These are phyloP conservation scores for Neophaeococcomyces aloes DNA, from an alignment of 2,329 filamentous ascomycete genomes.

Conservation along the genomic window DNA sequence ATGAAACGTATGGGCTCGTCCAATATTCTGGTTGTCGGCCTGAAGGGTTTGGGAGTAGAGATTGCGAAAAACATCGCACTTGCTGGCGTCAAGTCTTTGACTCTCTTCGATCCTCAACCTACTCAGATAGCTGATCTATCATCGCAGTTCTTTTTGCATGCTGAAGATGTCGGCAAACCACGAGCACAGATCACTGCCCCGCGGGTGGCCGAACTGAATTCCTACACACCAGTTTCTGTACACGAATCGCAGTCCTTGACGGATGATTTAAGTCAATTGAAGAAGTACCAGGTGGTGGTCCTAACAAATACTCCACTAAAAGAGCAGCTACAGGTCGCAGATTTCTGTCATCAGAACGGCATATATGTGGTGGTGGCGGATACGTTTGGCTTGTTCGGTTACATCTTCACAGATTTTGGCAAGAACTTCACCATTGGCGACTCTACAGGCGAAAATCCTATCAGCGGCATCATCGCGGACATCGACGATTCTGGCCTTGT, in stretches of 20 bases:
- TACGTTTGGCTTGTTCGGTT: slow-evolving; percentile 87
- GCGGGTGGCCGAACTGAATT: slow-evolving; percentile 85
- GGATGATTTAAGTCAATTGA: slow-evolving; percentile 67
- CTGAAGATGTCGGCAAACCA: slow-evolving; percentile 81
- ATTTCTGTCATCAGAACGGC: slow-evolving; percentile 88
- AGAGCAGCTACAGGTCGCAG: slow-evolving; percentile 71
- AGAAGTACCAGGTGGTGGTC: slow-evolving; percentile 86
- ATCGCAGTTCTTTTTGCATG: slow-evolving; percentile 90
- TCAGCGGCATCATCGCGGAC: slow-evolving; percentile 77
- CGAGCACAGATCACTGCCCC: slow-evolving; percentile 79
- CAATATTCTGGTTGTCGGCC: slow-evolving; percentile 80
- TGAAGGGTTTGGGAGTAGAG: slow-evolving; percentile 92
- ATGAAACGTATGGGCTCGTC: slow-evolving; percentile 99
- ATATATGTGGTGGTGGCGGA: slow-evolving; percentile 84
- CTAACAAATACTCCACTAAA: slow-evolving; percentile 73
- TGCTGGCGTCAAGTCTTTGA: slow-evolving; percentile 94
- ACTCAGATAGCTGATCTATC: slow-evolving; percentile 81
- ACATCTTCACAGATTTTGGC: slow-evolving; percentile 95
- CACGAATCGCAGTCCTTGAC: slow-evolving; percentile 56
- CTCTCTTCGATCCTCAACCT: slow-evolving; percentile 79
- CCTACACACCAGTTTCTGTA: slow-evolving; percentile 82
- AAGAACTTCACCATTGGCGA: slow-evolving; percentile 87
- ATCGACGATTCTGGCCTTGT: slow-evolving; percentile 86
- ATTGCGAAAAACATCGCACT: slow-evolving; percentile 98
- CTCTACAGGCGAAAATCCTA: slow-evolving; percentile 76